These are phyloP conservation scores for Penicillium sp. DNA, from an alignment of 2,329 filamentous ascomycete genomes.

Conservation along the genomic window DNA sequence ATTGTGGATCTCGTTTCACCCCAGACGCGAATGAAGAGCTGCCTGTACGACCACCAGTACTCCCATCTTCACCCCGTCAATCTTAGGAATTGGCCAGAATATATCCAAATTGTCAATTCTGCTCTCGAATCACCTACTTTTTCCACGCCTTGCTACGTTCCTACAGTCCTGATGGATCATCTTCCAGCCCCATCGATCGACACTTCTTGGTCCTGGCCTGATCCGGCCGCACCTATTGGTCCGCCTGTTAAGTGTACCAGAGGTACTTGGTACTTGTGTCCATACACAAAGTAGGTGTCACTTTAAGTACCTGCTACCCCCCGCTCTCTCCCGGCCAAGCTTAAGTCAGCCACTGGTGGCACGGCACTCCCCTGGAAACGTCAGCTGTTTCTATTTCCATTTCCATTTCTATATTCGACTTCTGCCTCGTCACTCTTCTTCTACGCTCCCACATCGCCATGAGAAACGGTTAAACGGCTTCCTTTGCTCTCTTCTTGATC, in stretches of 20 bases:
- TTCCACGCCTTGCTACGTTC: no score
- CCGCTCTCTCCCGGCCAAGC: conserved; percentile 5
- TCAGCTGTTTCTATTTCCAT: no score
- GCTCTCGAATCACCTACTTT: no score
- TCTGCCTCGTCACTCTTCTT: conserved; percentile 11
- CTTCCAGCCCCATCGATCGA: conserved; percentile 1
- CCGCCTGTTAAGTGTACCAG: background rate
- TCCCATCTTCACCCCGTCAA: no score
- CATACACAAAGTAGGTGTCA: background rate
- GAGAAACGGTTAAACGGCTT: conserved; percentile 18
- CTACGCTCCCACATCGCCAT: conserved; percentile 17
- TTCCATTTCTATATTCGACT: conserved; percentile 16
- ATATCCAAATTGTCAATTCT: no score
- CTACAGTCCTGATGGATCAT: no score
- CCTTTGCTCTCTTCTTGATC: conserved; percentile 3
- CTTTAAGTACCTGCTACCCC: background rate
- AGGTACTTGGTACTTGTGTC: background rate
- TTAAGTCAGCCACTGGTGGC: conserved; percentile 32
- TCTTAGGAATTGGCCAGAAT: no score
- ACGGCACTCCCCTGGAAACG: conserved; percentile 29
- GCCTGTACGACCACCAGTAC: no score
- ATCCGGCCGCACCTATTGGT: conserved; percentile 22
- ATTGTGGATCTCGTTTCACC: conserved; percentile 19
- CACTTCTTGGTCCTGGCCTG: conserved; percentile 22
- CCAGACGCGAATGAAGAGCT: background rate